These are phyloP conservation scores for Candida boleticola DNA, from an alignment of 805 yeast species.

Conservation along the genomic window DNA sequence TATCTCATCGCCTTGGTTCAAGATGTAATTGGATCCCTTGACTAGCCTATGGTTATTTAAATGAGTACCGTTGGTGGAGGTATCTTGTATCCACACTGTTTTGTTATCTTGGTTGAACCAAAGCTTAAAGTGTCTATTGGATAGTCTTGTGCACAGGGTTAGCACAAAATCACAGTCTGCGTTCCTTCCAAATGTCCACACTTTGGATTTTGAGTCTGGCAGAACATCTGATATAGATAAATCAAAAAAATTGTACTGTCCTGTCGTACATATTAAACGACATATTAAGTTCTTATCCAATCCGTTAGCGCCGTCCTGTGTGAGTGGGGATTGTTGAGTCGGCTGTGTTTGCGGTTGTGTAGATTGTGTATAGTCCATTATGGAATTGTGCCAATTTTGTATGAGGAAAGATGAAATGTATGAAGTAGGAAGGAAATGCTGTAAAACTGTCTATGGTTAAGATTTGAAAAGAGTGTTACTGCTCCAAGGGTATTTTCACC, in stretches of 20 bases:
- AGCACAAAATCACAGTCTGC: constrained; percentile 61
- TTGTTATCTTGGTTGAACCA: constrained; percentile 62
- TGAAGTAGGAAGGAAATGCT: background rate
- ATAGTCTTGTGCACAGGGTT: constrained; percentile 58
- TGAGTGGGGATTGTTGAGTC: constrained; percentile 37
- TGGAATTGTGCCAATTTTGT: no score
- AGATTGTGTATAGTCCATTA: constrained; percentile 24
- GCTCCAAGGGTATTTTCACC: background rate
- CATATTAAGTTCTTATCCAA: constrained; percentile 40
- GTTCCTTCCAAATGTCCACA: constrained; percentile 79
- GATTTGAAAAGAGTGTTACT: no score
- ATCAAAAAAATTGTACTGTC: constrained; percentile 50
- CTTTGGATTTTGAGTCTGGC: constrained; percentile 26
- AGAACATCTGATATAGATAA: constrained; percentile 29
- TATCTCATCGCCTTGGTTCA: constrained; percentile 91
- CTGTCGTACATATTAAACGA: constrained; percentile 59
- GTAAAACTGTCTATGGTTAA: background rate
- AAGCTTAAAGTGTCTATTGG: constrained; percentile 70
- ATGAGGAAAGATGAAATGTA: background rate
- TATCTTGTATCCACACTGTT: constrained; percentile 63
- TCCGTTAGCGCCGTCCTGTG: constrained; percentile 19
- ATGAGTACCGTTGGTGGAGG: constrained; percentile 91
- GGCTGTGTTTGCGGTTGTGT: constrained; percentile 33
- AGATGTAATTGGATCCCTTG: constrained; percentile 73
- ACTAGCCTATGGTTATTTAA: constrained; percentile 71